These are phyloP conservation scores for Piromyces sp. DNA, from an alignment of 192 early-diverging fungal genomes.

Conservation along the genomic window DNA sequence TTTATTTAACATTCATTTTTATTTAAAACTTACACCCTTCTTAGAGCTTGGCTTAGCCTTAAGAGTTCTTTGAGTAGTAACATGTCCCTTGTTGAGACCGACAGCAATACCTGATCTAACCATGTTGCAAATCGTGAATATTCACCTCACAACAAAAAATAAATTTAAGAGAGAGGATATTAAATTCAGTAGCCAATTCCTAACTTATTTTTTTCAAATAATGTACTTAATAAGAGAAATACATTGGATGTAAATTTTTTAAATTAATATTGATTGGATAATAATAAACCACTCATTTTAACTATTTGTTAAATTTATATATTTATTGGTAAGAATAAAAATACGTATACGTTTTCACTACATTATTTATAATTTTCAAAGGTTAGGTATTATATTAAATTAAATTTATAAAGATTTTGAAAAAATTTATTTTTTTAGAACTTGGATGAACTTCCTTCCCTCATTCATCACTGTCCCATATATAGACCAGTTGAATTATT, in stretches of 20 bases:
- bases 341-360: too few relatives aligned
- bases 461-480: too few relatives aligned
- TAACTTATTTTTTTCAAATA: neutral
- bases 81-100: slow-evolving; percentile 87
- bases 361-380: too few relatives aligned
- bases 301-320: too few relatives aligned
- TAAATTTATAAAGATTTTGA: too few relatives aligned
- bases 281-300: neutral
- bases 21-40: slow-evolving; percentile 58
- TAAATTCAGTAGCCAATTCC: neutral
- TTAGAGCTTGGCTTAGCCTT: slow-evolving; percentile 51
- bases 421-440: too few relatives aligned
- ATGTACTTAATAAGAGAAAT: neutral
- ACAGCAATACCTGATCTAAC: slow-evolving; percentile 65
- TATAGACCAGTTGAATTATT: too few relatives aligned
- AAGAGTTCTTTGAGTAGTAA: slow-evolving; percentile 55
- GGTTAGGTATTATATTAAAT: too few relatives aligned
- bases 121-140: neutral
- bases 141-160: neutral
- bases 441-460: too few relatives aligned
- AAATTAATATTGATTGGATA: neutral
- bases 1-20: neutral
- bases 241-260: neutral
- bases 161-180: neutral
- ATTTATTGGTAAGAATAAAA: too few relatives aligned